A percentile compares a stretch with the other conserved stretches of the same genome.
phyloP scores from a whole-genome alignment of 2,329 filamentous ascomycete species.

The Pseudocercospora musae region DNA sequence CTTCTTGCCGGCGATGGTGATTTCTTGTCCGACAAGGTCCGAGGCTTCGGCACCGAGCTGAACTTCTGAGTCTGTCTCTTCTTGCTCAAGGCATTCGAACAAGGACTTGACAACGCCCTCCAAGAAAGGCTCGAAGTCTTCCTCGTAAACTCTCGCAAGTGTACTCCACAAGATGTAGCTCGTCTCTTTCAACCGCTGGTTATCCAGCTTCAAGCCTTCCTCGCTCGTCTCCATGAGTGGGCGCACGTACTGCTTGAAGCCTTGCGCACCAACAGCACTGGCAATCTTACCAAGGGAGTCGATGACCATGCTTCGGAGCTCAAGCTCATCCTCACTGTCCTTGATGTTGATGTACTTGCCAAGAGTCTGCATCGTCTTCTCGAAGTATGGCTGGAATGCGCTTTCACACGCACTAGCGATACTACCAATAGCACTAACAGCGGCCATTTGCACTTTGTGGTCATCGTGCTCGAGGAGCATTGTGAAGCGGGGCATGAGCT shows the following conservation, averaged over 20 bases:
- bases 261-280: slow-evolving; percentile 75
- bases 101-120: slow-evolving; percentile 74
- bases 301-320: slow-evolving; percentile 82
- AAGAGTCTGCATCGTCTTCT: slow-evolving; percentile 84
- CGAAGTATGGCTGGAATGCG: slow-evolving; percentile 86
- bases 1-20: slow-evolving; percentile 78
- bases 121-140: slow-evolving; percentile 75
- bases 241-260: slow-evolving; percentile 87
- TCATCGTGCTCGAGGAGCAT: slow-evolving; percentile 80
- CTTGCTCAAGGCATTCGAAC: slow-evolving; percentile 81
- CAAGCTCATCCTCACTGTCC: slow-evolving; percentile 83
- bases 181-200: slow-evolving; percentile 88
- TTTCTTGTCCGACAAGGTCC: slow-evolving; percentile 70
- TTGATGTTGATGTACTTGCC: slow-evolving; percentile 81
- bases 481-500: slow-evolving; percentile 80
- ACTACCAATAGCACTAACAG: slow-evolving; percentile 84
- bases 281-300: slow-evolving; percentile 94
- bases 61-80: slow-evolving; percentile 77
- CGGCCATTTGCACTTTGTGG: slow-evolving; percentile 82
- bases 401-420: slow-evolving; percentile 81
- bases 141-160: slow-evolving; percentile 88
- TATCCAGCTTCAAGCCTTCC: slow-evolving; percentile 82
- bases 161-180: slow-evolving; percentile 97
- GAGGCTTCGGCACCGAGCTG: slow-evolving; percentile 70
- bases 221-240: slow-evolving; percentile 90